Evolutionary conservation across 2,329 filamentous ascomycete genomes (phyloP).

Genomic region (Bisporella sp.): DNA sequence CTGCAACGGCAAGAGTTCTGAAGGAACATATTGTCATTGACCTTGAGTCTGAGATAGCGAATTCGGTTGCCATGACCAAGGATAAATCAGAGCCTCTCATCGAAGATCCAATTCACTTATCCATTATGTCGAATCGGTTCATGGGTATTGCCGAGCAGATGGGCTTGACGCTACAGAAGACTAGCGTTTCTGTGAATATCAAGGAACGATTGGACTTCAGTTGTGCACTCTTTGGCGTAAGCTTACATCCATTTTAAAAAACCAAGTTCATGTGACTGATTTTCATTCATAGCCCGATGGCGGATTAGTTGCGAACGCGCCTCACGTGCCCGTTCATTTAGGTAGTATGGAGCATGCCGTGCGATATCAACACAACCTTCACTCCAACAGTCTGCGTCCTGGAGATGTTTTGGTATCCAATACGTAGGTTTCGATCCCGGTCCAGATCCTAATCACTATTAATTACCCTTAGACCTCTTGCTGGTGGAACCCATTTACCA

Average conservation of each 20-base stretch:
- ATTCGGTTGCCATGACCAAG: conserved; percentile 26
- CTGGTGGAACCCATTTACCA: conserved; percentile 71
- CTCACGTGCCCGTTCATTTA: conserved; percentile 71
- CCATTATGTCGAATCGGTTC: conserved; percentile 71
- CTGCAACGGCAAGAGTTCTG: conserved; percentile 60
- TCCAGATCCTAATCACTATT: neutral
- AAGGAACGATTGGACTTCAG: conserved; percentile 77
- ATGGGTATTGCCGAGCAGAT: conserved; percentile 82
- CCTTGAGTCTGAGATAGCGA: conserved; percentile 1
- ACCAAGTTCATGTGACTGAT: conserved; percentile 19
- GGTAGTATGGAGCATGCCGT: conserved; percentile 61
- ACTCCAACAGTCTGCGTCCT: conserved; percentile 65
- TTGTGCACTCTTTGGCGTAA: conserved; percentile 67
- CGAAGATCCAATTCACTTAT: conserved; percentile 67
- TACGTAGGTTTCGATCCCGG: conserved; percentile 23
- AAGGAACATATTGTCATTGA: conserved; percentile 85
- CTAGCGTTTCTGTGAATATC: conserved; percentile 65
- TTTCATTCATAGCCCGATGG: conserved; percentile 49
- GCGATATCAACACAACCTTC: conserved; percentile 67
- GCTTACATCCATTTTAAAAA: conserved; percentile 45
- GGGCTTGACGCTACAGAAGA: conserved; percentile 70
- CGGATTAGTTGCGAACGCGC: conserved; percentile 69
- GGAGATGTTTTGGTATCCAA: conserved; percentile 78
- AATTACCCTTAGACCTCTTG: conserved; percentile 33
- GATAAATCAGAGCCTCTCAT: conserved; percentile 38